Evolutionary conservation across 2,329 filamentous ascomycete genomes (phyloP), one percentile per base, ranked within the genome.

Genomic region (Hypocrella siamensis): DNA sequence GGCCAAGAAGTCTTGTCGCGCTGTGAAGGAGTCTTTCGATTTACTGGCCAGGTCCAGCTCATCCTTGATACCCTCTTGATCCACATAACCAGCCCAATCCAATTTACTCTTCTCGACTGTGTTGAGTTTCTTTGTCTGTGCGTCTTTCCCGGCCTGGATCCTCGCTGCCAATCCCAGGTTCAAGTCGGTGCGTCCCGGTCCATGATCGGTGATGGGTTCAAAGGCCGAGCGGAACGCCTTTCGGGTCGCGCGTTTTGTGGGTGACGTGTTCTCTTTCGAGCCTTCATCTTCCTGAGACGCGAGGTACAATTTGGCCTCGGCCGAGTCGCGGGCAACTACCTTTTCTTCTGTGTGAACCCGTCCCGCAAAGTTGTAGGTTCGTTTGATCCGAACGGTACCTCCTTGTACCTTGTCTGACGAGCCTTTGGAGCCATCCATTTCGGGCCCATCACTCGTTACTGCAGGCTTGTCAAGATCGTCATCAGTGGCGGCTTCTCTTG

Each of bases 281-380:
- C 44, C 44, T 1, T 54, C 44, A 1, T 54, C 43, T 19, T 54
- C 57, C 33, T 63, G 55, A 1, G 67, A 67, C 2, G 67, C 67
- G 11, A 79, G 61, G 41, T 73, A 76, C 9, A 78, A 60, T 39
- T 66, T 70, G 27, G 73, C 75, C 47, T 79, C 75, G 33, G 74
- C 74, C 1, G 74, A 79, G 45, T 71, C 63, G 28, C 68, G 63
- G 4, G 70, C 58, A 2, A 84, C 74, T 9, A 75, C 56, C 48
- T 80, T 82, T 47, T 81, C 75, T 45, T 84, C 79, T 1, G 67
- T 78, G 43, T 79, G 73, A 10, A 77, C 63, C 44, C 78, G 71
- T 19, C 79, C 79, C 22, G 79, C 79, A 42, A 84, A 84, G 43
- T 77, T 79, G 54, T 81, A 83, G 11, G 70, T 76, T 19, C 76